Base-by-base conservation (phyloP, 768 basidiomycete species). In the Pholiota molesta region DNA sequence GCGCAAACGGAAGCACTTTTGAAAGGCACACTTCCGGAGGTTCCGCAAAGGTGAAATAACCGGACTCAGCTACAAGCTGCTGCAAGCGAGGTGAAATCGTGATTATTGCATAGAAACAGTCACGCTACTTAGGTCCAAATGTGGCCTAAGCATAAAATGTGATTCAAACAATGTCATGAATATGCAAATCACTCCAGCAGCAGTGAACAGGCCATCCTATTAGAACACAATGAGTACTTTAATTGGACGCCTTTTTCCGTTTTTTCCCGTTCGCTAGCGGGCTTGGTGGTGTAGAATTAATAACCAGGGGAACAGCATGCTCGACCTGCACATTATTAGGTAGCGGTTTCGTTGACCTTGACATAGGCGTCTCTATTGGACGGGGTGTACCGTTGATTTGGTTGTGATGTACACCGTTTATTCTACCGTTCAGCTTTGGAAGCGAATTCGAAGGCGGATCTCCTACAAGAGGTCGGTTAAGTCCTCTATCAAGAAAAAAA, bases 221-320 rank as follows among this genome's bases (percentile, higher is more conserved):
- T 35, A 59, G 19, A 35, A 26, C n/a, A 51, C 39, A 29, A 49
- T n/a, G 21, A 33, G 8, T 29, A 56, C 47, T 55, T 62, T 57
- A 64, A 49, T 52, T 60, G 40, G 59, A 62, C 8, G 77, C 76
- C 68, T 83, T 86, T 75, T 86, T 87, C 62, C 86, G 78, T 70
- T 87, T 87, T 72, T 79, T 83, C 28, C 83, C 81, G 59, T 78
- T 79, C 37, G 72, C 68, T 19, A 73, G 45, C 21, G 72, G 59
- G 11, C 64, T 64, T 21, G 77, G 56, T 10, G 72, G 53, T 9
- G 63, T 63, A 28, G 56, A 54, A 56, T 39, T 56, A 28, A 57
- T 31, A 40, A 61, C 52, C 19, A 33, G 31, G 51, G 52, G 52
- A 9, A 9, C 47, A 21, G 33, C n/a, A 31, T 53, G 53, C 35